Percentiles rank a stretch among this genome's conserved stretches.
phyloP scores from a whole-genome alignment of 805 yeast species.

The Cyberlindnera lachancei region DNA sequence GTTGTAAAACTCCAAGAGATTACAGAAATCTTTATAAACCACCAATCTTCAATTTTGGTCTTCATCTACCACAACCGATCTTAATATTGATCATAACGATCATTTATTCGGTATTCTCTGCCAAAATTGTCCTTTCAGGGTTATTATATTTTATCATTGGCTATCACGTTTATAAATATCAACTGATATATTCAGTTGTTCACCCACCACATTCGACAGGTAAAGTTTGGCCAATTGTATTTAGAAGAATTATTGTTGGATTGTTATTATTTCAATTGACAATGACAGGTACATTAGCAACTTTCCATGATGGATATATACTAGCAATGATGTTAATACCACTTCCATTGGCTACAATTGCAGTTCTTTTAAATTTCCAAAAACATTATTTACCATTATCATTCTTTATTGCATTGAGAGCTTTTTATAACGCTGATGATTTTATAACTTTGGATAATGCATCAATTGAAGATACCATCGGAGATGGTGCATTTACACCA shows the following conservation, averaged over 20 bases:
- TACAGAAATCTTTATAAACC: constrained; percentile 71
- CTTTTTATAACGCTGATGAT: constrained; percentile 46
- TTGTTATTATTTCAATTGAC: constrained; percentile 79
- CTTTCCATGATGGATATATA: constrained; percentile 68
- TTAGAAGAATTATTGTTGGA: constrained; percentile 76
- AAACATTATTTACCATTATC: constrained; percentile 74
- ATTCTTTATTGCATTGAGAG: constrained; percentile 78
- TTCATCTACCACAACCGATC: constrained; percentile 87
- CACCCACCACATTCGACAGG: constrained; percentile 98
- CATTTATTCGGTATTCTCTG: constrained; percentile 83
- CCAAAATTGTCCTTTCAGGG: constrained; percentile 81
- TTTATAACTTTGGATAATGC: constrained; percentile 18
- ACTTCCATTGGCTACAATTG: constrained; percentile 60
- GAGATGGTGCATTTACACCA: constrained; percentile 17
- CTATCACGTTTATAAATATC: constrained; percentile 85
- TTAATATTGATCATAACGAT: constrained; percentile 77
- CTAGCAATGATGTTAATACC: constrained; percentile 70
- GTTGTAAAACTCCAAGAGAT: constrained; percentile 79
- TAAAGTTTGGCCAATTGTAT: constrained; percentile 88
- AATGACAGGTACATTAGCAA: constrained; percentile 84
- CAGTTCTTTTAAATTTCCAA: constrained; percentile 73
- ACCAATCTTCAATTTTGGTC: constrained; percentile 86
- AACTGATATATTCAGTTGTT: constrained; percentile 79
- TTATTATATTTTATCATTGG: constrained; percentile 78
- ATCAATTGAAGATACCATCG: constrained; percentile 15